Percentiles rank a stretch among this genome's conserved stretches.
phyloP scores from a whole-genome alignment of 495 filamentous ascomycete genomes.

The Hypoxylon cercidicola region DNA sequence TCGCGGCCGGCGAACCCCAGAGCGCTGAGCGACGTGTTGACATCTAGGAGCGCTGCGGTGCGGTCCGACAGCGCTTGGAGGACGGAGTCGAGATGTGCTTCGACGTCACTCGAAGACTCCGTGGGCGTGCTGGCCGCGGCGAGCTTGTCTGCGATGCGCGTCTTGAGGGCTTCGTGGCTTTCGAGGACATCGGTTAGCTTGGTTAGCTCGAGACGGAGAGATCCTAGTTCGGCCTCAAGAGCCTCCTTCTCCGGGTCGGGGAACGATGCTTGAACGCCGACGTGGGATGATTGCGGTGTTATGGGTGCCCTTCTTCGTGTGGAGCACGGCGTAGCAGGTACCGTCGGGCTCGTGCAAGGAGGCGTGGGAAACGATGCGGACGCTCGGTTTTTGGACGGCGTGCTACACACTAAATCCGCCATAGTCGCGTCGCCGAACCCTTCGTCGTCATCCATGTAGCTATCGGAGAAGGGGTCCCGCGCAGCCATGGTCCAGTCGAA shows the following conservation, averaged over 20 bases:
- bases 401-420: slow-evolving; percentile 55
- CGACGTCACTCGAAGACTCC: slow-evolving; percentile 39
- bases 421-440: slow-evolving; percentile 50
- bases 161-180: slow-evolving; percentile 47
- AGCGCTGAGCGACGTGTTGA: slow-evolving; percentile 52
- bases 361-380: slow-evolving; percentile 60
- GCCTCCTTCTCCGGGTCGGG: slow-evolving; percentile 58
- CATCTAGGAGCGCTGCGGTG: slow-evolving; percentile 48
- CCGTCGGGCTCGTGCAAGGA: slow-evolving; percentile 56
- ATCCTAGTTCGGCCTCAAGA: slow-evolving; percentile 51
- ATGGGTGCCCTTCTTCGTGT: slow-evolving; percentile 38
- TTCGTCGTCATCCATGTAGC: slow-evolving; percentile 53
- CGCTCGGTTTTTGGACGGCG: slow-evolving; percentile 47
- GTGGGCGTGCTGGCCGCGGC: slow-evolving; percentile 9
- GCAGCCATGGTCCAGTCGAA: slow-evolving; percentile 57
- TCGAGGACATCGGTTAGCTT: slow-evolving; percentile 53
- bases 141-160: slow-evolving; percentile 49
- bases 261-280: slow-evolving; percentile 49
- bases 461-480: slow-evolving; percentile 54
- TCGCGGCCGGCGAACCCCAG: slow-evolving; percentile 66
- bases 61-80: slow-evolving; percentile 53
- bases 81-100: slow-evolving; percentile 47
- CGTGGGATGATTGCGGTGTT: slow-evolving; percentile 52
- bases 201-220: slow-evolving; percentile 51
- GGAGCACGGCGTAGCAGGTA: slow-evolving; percentile 39